These are phyloP conservation scores for Apiotrichum laibachii DNA, from an alignment of 1,284 basidiomycete genomes.

Conservation along the genomic window DNA sequence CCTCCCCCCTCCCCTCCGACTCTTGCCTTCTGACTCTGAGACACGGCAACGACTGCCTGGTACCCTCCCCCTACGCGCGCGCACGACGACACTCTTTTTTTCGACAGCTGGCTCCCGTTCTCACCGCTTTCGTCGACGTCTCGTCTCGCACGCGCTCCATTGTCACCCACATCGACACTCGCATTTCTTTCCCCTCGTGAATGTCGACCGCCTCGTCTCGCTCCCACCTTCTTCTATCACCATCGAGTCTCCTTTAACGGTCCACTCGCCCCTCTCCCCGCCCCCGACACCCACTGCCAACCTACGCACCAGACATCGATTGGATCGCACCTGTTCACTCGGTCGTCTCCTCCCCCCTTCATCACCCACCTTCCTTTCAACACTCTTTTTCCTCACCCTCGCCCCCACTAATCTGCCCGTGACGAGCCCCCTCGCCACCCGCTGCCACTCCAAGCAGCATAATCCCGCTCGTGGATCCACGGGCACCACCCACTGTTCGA, in stretches of 20 bases:
- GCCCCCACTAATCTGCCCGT: background rate
- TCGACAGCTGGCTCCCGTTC: too few relatives aligned
- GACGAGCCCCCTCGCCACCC: background rate
- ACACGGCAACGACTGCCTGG: too few relatives aligned
- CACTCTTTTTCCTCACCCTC: background rate
- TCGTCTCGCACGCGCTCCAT: too few relatives aligned
- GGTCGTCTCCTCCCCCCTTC: background rate
- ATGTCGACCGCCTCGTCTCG: background rate
- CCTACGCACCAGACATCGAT: too few relatives aligned
- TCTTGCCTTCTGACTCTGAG: too few relatives aligned
- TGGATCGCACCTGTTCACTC: background rate
- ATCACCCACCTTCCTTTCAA: background rate
- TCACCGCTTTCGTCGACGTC: too few relatives aligned
- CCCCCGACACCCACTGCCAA: background rate
- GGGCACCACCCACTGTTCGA: constrained; percentile 1
- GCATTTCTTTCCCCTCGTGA: too few relatives aligned
- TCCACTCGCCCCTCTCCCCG: constrained; percentile 2
- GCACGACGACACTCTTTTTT: too few relatives aligned
- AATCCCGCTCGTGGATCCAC: background rate
- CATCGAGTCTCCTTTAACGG: constrained; percentile 16
- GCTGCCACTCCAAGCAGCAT: background rate
- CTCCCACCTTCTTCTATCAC: background rate
- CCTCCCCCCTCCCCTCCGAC: too few relatives aligned
- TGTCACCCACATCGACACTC: too few relatives aligned
- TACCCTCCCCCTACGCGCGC: too few relatives aligned